Evolutionary conservation across 306 rosid species (phyloP), one percentile per base, ranked within the genome.

Genomic region (Argentina anserina): DNA sequence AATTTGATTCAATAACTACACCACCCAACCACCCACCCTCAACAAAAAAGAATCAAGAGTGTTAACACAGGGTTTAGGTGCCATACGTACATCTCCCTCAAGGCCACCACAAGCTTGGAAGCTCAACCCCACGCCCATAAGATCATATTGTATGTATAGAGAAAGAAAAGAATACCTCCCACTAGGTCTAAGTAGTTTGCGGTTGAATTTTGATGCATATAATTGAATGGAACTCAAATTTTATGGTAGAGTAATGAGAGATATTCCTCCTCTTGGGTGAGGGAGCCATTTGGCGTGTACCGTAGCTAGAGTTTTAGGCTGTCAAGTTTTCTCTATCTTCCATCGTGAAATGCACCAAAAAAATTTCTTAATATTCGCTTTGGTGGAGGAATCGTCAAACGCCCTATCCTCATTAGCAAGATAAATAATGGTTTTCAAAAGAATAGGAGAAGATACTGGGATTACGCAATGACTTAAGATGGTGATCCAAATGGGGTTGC

Each of bases 371-470:
- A 76, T 79, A 79, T 82, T 77, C 85, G 47, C 79, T 49, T 17
- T 50, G 86, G 86, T 77, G 89, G 84, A 65, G 70, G 81, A 77
- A 83, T 83, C 81, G 72, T 71, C 81, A 81, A 70, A 58, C 34
- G 67, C 65, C 81, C 74, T 83, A 83, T 78, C 83, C 14, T 66
- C 75, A 53, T 69, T 47, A 50, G 36, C 37, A 15, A 53, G 23
- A 43, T 60, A 65, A 33, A 10, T 45, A 66, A 31, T 72, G 67
- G 9, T 65, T 39, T 29, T 70, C 67, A 47, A 61, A 64, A 43
- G 58, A 50, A 7, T 7, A 39, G 42, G 68, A 28, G 64, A 10
- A 28, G 64, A 10, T 13, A 58, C 9, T 28, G 80, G 49, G 36
- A 55, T 52, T 53, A 81, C 76, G 83, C 75, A 74, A 64, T 76